phyloP scores from a whole-genome alignment of 306 rosid genomes.

The Rosa lucieae region DNA sequence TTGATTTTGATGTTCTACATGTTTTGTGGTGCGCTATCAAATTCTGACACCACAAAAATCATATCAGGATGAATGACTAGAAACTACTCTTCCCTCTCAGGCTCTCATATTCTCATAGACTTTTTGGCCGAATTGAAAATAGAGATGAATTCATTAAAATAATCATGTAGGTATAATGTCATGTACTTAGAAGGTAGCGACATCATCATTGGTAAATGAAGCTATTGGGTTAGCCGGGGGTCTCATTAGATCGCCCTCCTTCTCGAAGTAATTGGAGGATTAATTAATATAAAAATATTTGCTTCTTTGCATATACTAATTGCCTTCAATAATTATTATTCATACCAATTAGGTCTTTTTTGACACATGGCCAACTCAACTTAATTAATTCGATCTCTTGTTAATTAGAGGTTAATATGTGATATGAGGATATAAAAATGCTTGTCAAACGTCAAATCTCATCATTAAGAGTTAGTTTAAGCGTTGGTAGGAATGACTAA shows the following conservation, averaged over 20 bases:
- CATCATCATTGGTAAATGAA: slow-evolving; percentile 1
- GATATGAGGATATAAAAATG: neutral
- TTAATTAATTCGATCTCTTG: neutral
- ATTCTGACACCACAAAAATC: slow-evolving; percentile 3
- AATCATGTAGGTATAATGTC: slow-evolving; percentile 15
- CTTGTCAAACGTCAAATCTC: neutral
- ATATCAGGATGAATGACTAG: neutral
- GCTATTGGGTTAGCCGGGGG: neutral
- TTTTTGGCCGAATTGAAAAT: neutral
- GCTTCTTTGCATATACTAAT: too few species aligned
- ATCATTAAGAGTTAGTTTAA: neutral
- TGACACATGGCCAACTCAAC: neutral
- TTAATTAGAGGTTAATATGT: neutral
- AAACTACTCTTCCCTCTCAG: neutral
- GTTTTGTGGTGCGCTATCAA: slow-evolving; percentile 24
- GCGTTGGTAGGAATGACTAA: neutral
- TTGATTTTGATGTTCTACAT: slow-evolving; percentile 6
- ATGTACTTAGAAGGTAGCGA: neutral
- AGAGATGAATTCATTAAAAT: neutral
- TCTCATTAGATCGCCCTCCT: neutral
- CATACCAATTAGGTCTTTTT: neutral
- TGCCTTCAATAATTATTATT: too few species aligned
- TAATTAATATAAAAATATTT: neutral
- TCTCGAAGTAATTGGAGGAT: neutral
- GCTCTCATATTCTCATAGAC: neutral